These are phyloP conservation scores for Phyllosticta citribraziliensis DNA, from an alignment of 2,329 filamentous ascomycete species.

Conservation along the genomic window DNA sequence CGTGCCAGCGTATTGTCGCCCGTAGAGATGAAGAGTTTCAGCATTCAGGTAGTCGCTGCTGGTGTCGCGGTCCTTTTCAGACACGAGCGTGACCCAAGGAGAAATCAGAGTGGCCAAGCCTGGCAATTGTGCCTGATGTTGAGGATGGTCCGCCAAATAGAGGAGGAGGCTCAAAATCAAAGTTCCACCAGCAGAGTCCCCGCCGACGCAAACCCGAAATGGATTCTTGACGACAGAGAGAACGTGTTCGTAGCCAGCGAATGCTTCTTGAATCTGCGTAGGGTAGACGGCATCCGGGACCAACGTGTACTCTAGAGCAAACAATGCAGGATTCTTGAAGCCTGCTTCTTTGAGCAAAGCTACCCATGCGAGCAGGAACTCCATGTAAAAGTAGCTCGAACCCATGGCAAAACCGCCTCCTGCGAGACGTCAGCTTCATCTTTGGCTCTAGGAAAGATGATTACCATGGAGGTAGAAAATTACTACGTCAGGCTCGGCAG, in stretches of 20 bases:
- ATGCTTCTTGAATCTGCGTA: conserved; percentile 59
- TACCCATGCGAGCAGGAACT: conserved; percentile 68
- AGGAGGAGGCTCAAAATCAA: conserved; percentile 64
- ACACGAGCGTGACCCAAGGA: conserved; percentile 69
- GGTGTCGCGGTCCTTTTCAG: conserved; percentile 56
- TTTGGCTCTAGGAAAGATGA: conserved; percentile 12
- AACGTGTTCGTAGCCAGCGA: conserved; percentile 62
- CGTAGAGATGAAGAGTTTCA: conserved; percentile 58
- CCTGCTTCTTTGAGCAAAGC: conserved; percentile 53
- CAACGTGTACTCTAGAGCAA: conserved; percentile 71
- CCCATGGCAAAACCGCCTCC: conserved; percentile 79
- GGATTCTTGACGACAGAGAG: conserved; percentile 48
- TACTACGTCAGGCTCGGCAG: conserved; percentile 60
- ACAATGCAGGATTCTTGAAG: conserved; percentile 67
- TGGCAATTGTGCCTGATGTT: conserved; percentile 38
- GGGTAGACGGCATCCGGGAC: conserved; percentile 67
- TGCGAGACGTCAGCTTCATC: conserved; percentile 21
- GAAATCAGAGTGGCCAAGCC: conserved; percentile 64
- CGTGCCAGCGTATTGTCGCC: conserved; percentile 54
- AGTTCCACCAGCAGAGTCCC: conserved; percentile 72
- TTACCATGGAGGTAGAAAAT: conserved; percentile 72
- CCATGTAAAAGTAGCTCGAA: conserved; percentile 72
- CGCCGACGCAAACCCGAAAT: conserved; percentile 58
- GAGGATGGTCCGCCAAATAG: conserved; percentile 46
- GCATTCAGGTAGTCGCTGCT: conserved; percentile 65